These are phyloP conservation scores for Suaeda aralocaspica DNA, from an alignment of 148 eudicot genomes.

Conservation along the genomic window DNA sequence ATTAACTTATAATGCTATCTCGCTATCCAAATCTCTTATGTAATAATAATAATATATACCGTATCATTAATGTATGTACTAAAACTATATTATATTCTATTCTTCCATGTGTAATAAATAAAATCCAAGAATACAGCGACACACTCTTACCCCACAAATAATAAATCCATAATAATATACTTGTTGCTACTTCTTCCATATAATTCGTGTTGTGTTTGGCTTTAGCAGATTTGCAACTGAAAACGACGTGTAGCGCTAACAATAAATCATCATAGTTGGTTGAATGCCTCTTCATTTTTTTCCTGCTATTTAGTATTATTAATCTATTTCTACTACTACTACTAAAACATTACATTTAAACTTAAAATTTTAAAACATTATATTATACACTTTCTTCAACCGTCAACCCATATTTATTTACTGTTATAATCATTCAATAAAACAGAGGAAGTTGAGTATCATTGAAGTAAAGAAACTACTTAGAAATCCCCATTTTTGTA, in stretches of 20 bases:
- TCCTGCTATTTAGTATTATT: no score
- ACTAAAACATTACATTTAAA: not conserved
- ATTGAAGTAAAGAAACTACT: slow-evolving; percentile 3
- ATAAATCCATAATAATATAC: no score
- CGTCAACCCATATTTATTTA: not conserved
- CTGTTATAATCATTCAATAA: not conserved
- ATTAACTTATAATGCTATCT: no score
- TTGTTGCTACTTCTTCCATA: no score
- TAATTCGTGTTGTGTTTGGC: not conserved
- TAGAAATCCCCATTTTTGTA: not conserved
- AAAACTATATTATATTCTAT: no score
- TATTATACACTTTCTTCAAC: not conserved
- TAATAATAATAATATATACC: no score
- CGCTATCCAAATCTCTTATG: no score
- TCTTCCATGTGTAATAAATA: no score
- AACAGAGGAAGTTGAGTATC: not conserved
- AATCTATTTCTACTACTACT: no score
- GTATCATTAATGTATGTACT: no score
- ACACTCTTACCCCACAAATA: no score
- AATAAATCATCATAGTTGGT: not conserved
- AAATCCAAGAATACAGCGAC: no score
- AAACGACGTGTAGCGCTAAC: not conserved
- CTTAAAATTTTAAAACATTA: not conserved
- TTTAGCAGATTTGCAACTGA: not conserved
- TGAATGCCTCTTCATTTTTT: not conserved